Percentiles rank a stretch among this genome's conserved stretches.
These are phyloP conservation scores for Sphaerulina vaccinii DNA, from an alignment of 2,329 filamentous ascomycete genomes.

Conservation along the genomic window DNA sequence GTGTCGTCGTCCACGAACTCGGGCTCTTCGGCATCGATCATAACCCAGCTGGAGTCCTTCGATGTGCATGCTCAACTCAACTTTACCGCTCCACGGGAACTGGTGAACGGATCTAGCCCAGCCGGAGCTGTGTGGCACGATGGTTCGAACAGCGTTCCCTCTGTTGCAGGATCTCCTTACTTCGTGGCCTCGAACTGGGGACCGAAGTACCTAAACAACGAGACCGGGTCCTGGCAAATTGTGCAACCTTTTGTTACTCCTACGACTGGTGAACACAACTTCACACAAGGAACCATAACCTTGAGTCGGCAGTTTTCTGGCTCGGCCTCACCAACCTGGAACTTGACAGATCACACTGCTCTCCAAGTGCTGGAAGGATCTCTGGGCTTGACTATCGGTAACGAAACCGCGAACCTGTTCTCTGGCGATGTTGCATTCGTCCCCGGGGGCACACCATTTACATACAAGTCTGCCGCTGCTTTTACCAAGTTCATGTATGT, in stretches of 20 bases:
- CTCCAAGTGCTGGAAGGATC: constrained; percentile 8
- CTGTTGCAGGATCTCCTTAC: constrained; percentile 26
- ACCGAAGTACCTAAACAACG: constrained; percentile 46
- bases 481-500: constrained; percentile 17
- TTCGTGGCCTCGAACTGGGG: constrained; percentile 46
- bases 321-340: constrained; percentile 27
- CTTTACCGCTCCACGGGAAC: constrained; percentile 43
- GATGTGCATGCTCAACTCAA: constrained; percentile 47
- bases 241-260: constrained; percentile 47
- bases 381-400: constrained; percentile 1
- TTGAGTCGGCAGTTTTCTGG: constrained; percentile 35
- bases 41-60: constrained; percentile 42
- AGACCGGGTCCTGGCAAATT: constrained; percentile 47
- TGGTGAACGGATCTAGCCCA: constrained; percentile 45
- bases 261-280: constrained; percentile 43
- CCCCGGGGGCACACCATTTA: constrained; percentile 9
- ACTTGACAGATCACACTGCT: constrained; percentile 25
- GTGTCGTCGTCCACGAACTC: constrained; percentile 31
- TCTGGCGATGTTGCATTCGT: constrained; percentile 14
- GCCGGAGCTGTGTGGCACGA: constrained; percentile 33
- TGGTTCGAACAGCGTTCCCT: constrained; percentile 38
- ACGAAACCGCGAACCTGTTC: constrained; percentile 1
- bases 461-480: constrained; percentile 4
- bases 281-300: constrained; percentile 47
- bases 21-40: constrained; percentile 34